Percentiles rank a stretch among this genome's conserved stretches.
Evolutionary conservation across 2,329 filamentous ascomycete genomes (phyloP).

Genomic region (Sporothrix phasma): DNA sequence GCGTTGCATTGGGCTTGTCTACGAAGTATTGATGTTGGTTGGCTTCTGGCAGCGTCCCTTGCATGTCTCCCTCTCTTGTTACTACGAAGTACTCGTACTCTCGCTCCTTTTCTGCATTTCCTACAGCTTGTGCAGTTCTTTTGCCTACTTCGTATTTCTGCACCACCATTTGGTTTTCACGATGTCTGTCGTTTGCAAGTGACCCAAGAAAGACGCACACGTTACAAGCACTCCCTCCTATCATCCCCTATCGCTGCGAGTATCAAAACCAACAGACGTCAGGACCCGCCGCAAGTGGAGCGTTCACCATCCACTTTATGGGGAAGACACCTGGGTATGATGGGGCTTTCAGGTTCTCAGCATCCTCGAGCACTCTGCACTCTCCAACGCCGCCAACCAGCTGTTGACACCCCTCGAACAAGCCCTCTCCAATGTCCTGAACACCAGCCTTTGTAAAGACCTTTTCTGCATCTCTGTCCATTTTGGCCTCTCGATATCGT

Average conservation of each 20-base stretch:
- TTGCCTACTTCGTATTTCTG: no score
- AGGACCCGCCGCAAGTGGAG: not conserved
- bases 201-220: not conserved
- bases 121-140: not conserved
- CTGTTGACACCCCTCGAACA: no score
- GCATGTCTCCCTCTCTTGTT: no score
- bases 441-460: not conserved
- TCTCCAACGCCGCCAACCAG: no score
- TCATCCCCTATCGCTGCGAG: not conserved
- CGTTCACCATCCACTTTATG: not conserved
- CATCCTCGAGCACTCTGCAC: no score
- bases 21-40: not conserved
- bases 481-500: not conserved
- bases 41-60: not conserved
- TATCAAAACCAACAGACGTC: not conserved
- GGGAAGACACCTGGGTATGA: no score
- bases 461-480: not conserved
- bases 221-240: no score
- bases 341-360: not conserved
- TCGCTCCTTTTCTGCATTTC: not conserved
- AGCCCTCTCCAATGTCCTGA: no score
- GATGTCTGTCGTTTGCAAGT: not conserved
- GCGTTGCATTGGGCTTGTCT: not conserved
- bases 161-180: no score
- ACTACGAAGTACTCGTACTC: not conserved